A percentile compares a stretch with the other conserved stretches of the same genome.
Conservation (phyloP, 495 filamentous ascomycete genomes). For the Cercophora scortea region DNA sequence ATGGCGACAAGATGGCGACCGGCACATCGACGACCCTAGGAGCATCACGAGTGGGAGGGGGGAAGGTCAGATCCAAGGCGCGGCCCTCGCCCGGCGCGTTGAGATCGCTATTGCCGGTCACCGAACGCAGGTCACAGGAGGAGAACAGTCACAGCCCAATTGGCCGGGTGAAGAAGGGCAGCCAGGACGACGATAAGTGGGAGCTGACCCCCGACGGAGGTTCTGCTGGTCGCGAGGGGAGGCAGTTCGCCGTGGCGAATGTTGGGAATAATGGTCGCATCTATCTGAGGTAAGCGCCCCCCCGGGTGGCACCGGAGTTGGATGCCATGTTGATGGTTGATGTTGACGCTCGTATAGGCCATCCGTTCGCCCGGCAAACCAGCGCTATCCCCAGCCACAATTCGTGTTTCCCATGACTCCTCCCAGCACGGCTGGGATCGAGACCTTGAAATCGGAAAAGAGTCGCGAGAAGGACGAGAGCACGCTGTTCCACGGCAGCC, state of each 20-base stretch:
- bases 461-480: constrained; percentile 28
- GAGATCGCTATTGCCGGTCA: constrained; percentile 34
- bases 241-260: constrained; percentile 89
- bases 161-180: constrained; percentile 19
- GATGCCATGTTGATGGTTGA: neutral
- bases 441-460: constrained; percentile 31
- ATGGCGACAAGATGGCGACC: constrained; percentile 8
- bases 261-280: constrained; percentile 90
- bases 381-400: constrained; percentile 51
- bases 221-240: constrained; percentile 50
- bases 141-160: constrained; percentile 17
- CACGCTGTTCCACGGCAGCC: constrained; percentile 19
- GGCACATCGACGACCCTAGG: constrained; percentile 1
- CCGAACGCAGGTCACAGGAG: constrained; percentile 35
- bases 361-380: constrained; percentile 46
- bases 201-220: constrained; percentile 42
- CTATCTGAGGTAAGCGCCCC: constrained; percentile 68
- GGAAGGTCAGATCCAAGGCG: constrained; percentile 15
- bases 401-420: constrained; percentile 54
- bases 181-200: constrained; percentile 34
- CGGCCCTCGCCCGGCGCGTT: constrained; percentile 18
- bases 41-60: constrained; percentile 3
- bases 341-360: constrained; percentile 40
- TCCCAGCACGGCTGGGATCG: constrained; percentile 47
- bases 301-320: neutral